Conservation (phyloP, 805 yeast genomes). For the Saccharomycopsis sp. region DNA sequence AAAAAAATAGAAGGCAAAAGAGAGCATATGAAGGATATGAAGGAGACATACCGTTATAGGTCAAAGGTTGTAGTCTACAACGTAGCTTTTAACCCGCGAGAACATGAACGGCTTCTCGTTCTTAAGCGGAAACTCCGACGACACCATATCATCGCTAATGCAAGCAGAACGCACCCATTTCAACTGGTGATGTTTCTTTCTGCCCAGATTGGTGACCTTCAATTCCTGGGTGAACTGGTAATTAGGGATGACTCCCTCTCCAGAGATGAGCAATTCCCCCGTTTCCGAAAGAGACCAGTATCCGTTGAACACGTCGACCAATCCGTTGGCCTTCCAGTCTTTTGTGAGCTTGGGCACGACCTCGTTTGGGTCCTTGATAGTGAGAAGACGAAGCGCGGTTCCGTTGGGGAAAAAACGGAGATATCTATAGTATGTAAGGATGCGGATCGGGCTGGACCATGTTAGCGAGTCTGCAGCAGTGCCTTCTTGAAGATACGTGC, state of each 20-base stretch:
- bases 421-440: slow-evolving; percentile 85
- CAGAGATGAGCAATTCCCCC: slow-evolving; percentile 28
- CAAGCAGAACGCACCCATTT: slow-evolving; percentile 65
- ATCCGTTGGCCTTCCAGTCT: slow-evolving; percentile 27
- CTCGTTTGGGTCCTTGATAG: slow-evolving; percentile 62
- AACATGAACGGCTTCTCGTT: slow-evolving; percentile 80
- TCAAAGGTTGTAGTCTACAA: not conserved
- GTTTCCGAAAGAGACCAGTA: slow-evolving; percentile 52
- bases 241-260: slow-evolving; percentile 44
- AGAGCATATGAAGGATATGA: too few relatives aligned
- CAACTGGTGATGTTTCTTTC: slow-evolving; percentile 59
- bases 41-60: too few relatives aligned
- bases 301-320: slow-evolving; percentile 41
- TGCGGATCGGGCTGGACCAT: slow-evolving; percentile 70
- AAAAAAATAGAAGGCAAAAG: too few relatives aligned
- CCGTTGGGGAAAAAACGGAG: slow-evolving; percentile 79
- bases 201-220: slow-evolving; percentile 53
- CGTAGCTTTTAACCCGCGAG: slow-evolving; percentile 42
- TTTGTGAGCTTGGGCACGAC: slow-evolving; percentile 52
- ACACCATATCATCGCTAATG: slow-evolving; percentile 48
- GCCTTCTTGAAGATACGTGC: slow-evolving; percentile 81
- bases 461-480: slow-evolving; percentile 56
- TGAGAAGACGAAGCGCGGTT: slow-evolving; percentile 57
- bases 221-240: slow-evolving; percentile 61
- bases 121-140: slow-evolving; percentile 47